These are phyloP conservation scores for Petunia axillaris DNA, from an alignment of 257 asterid genomes.

Conservation along the genomic window DNA sequence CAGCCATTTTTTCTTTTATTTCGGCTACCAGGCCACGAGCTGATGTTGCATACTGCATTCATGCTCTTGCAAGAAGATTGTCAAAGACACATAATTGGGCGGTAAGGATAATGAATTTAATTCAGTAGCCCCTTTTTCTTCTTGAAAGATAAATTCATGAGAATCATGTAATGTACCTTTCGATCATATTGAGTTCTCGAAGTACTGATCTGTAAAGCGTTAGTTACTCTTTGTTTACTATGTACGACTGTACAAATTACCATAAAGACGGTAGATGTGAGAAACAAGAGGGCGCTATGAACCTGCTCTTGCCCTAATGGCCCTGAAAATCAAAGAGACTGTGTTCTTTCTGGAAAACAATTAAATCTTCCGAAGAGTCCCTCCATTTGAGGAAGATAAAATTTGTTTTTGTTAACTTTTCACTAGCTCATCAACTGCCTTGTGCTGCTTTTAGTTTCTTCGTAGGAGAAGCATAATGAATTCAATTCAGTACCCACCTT, in stretches of 20 bases:
- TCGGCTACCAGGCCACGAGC: constrained; percentile 98
- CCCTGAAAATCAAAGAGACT: too few relatives aligned
- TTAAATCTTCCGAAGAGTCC: not conserved
- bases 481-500: constrained; percentile 12
- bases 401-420: not conserved
- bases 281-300: too few relatives aligned
- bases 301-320: too few relatives aligned
- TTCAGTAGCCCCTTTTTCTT: not conserved
- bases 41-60: constrained; percentile 97
- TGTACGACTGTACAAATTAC: not conserved
- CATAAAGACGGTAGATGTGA: too few relatives aligned
- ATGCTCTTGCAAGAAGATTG: constrained; percentile 91
- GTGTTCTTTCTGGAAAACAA: not conserved
- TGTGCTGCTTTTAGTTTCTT: not conserved
- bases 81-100: constrained; percentile 98
- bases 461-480: not conserved
- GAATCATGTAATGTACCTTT: not conserved
- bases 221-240: not conserved
- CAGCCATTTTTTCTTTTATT: constrained; percentile 89
- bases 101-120: constrained; percentile 48
- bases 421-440: not conserved
- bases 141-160: not conserved
- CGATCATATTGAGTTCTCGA: not conserved
- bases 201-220: not conserved
- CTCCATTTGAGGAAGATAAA: not conserved